Conservation (phyloP, 2,329 filamentous ascomycete species). For the Colletotrichum godetiae region DNA sequence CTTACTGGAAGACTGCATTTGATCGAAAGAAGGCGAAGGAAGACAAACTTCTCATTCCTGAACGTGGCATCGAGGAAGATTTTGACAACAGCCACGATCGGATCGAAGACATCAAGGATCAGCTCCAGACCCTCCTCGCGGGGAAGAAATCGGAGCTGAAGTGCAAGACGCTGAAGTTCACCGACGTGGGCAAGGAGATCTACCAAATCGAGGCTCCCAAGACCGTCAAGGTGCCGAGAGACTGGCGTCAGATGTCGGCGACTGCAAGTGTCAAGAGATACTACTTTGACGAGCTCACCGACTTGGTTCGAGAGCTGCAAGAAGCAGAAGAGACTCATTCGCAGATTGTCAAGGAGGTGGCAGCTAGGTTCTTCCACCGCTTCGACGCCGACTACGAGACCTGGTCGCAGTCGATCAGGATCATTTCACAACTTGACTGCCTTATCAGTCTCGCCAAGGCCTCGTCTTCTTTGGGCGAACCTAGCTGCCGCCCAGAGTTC, state of each 20-base stretch:
- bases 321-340: constrained; percentile 94
- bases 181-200: constrained; percentile 94
- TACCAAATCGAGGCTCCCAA: constrained; percentile 96
- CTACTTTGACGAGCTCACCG: constrained; percentile 87
- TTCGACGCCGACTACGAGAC: constrained; percentile 88
- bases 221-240: constrained; percentile 82
- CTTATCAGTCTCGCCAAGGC: constrained; percentile 92
- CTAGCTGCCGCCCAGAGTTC: constrained; percentile 90
- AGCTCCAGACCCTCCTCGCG: constrained; percentile 78
- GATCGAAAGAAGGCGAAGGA: constrained; percentile 83
- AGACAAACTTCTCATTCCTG: constrained; percentile 85
- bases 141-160: constrained; percentile 79
- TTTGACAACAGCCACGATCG: constrained; percentile 86
- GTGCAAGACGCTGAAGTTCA: constrained; percentile 78
- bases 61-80: constrained; percentile 88
- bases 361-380: constrained; percentile 82
- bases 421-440: constrained; percentile 93
- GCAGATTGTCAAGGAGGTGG: constrained; percentile 89
- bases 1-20: constrained; percentile 92
- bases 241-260: constrained; percentile 96
- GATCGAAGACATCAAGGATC: constrained; percentile 79
- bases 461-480: constrained; percentile 84
- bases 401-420: constrained; percentile 91
- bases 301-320: constrained; percentile 86
- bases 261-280: constrained; percentile 92